phyloP scores from a whole-genome alignment of 306 rosid species.

The Trichosanthes cucumerina region DNA sequence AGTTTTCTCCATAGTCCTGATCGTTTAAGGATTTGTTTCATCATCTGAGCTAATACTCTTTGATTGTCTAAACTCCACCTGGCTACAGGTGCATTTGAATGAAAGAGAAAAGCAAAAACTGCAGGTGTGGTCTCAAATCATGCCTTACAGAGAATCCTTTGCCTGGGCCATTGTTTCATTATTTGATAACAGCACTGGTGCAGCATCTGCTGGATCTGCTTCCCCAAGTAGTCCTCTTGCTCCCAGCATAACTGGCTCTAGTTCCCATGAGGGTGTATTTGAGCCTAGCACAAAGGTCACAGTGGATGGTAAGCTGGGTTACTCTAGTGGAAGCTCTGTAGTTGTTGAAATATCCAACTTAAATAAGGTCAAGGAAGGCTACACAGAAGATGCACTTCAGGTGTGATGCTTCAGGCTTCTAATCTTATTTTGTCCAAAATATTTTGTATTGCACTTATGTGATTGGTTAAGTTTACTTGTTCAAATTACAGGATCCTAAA shows the following conservation, averaged over 20 bases:
- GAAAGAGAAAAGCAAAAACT: conserved; percentile 97
- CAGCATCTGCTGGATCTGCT: conserved; percentile 97
- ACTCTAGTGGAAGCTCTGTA: conserved; percentile 81
- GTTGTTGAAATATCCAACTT: conserved; percentile 82
- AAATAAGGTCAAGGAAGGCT: conserved; percentile 87
- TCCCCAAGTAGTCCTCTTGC: conserved; percentile 99
- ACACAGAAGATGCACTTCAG: conserved; percentile 95
- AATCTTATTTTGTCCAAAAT: not conserved
- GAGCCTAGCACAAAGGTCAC: conserved; percentile 79
- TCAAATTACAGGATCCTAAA: conserved; percentile 72
- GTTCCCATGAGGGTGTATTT: conserved; percentile 92
- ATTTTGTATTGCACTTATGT: not conserved
- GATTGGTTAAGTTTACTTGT: conserved; percentile 2
- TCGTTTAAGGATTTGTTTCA: not conserved
- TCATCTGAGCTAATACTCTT: not conserved
- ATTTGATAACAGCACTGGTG: conserved; percentile 89
- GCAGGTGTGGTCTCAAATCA: conserved; percentile 99
- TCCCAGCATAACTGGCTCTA: conserved; percentile 74
- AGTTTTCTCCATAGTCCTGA: not conserved
- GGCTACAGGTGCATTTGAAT: conserved; percentile 78
- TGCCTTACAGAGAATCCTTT: conserved; percentile 98
- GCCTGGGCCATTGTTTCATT: conserved; percentile 93
- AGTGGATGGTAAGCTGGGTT: conserved; percentile 79
- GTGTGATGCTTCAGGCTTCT: conserved; percentile 24
- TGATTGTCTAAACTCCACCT: conserved; percentile 12